These are phyloP conservation scores for Nissolia schottii DNA, from an alignment of 306 rosid species.

Conservation along the genomic window DNA sequence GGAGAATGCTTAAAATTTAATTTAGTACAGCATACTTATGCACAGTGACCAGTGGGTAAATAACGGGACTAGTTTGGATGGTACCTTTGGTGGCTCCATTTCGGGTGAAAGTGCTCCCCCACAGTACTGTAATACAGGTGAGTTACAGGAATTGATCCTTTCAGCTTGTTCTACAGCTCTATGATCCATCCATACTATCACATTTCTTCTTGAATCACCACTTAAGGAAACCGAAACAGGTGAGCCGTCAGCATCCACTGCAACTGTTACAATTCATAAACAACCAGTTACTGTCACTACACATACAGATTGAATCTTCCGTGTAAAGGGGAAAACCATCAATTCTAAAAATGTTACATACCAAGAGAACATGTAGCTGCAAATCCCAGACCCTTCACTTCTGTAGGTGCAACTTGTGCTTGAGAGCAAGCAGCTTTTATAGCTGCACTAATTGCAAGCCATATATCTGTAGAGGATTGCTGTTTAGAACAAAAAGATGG, in stretches of 20 bases:
- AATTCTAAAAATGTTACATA: conserved; percentile 27
- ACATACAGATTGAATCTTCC: not conserved
- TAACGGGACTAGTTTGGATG: conserved; percentile 1
- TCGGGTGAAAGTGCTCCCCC: conserved; percentile 99
- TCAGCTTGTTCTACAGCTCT: conserved; percentile 93
- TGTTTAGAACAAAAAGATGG: conserved; percentile 39
- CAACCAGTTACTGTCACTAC: conserved; percentile 9
- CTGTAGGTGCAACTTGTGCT: conserved; percentile 60
- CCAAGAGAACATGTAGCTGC: conserved; percentile 98
- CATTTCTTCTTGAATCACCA: conserved; percentile 93
- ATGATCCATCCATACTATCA: conserved; percentile 98
- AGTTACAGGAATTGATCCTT: conserved; percentile 73
- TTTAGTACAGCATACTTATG: not conserved
- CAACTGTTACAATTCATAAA: conserved; percentile 53
- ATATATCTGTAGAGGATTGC: conserved; percentile 99
- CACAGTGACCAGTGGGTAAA: not conserved
- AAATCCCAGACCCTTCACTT: conserved; percentile 83
- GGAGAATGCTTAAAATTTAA: not conserved
- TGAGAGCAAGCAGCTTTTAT: conserved; percentile 75
- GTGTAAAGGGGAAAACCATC: not conserved
- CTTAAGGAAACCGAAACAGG: conserved; percentile 89
- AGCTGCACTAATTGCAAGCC: conserved; percentile 93
- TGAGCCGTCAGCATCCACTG: conserved; percentile 87
- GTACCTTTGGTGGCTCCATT: conserved; percentile 98
- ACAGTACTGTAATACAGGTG: conserved; percentile 83